A percentile compares a stretch with the other conserved stretches of the same genome.
phyloP scores from a whole-genome alignment of 192 early-diverging fungal species.

The Coemansia sp. region DNA sequence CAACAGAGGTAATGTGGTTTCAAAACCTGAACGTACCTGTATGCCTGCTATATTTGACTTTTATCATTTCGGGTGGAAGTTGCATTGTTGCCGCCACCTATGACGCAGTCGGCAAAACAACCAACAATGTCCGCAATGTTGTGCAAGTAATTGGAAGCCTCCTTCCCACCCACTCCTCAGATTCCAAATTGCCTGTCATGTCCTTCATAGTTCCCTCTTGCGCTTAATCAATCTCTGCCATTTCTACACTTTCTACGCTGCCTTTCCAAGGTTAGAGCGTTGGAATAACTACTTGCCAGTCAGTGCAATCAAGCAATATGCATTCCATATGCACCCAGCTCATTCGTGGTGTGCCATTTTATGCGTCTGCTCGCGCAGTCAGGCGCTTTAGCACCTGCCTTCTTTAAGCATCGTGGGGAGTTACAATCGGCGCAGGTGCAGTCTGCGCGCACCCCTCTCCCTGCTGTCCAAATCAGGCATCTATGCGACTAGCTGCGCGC shows the following conservation, averaged over 20 bases:
- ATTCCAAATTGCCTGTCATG: background rate
- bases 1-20: constrained; percentile 66
- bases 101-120: constrained; percentile 1
- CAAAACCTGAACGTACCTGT: background rate
- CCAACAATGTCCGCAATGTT: background rate
- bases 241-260: constrained; percentile 5
- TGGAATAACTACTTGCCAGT: background rate
- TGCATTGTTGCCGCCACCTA: background rate
- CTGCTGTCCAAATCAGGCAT: constrained; percentile 2
- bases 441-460: background rate
- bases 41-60: constrained; percentile 7
- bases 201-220: constrained; percentile 2
- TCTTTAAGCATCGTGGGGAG: background rate
- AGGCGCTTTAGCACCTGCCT: background rate
- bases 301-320: background rate
- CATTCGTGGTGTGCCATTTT: background rate
- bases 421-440: background rate
- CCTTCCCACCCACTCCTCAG: background rate
- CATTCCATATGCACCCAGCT: constrained; percentile 2
- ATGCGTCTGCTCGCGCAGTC: background rate
- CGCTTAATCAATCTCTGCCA: background rate
- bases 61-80: background rate
- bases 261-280: background rate
- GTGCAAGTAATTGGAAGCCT: background rate
- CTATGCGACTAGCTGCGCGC: background rate